These are phyloP conservation scores for Jasminum sambac DNA, from an alignment of 257 asterid genomes.

Conservation along the genomic window DNA sequence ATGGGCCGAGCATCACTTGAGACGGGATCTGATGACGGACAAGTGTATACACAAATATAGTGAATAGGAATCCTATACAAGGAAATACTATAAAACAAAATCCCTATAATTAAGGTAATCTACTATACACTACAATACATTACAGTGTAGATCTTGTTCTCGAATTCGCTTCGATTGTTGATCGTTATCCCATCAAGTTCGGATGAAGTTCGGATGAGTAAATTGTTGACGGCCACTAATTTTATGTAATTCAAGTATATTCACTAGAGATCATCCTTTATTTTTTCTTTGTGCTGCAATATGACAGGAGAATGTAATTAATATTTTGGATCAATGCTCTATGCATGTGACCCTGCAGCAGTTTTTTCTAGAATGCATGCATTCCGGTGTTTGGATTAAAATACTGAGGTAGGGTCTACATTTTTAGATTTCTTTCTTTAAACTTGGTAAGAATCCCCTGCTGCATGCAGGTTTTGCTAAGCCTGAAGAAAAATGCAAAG, in stretches of 20 bases:
- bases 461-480: neutral
- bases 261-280: neutral
- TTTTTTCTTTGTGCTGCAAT: neutral
- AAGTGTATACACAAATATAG: too few species aligned
- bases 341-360: neutral
- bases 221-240: neutral
- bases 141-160: neutral
- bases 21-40: too few species aligned
- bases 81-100: too few species aligned
- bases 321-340: neutral
- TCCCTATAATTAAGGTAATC: too few species aligned
- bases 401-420: neutral
- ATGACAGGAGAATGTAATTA: neutral
- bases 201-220: neutral
- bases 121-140: too few species aligned
- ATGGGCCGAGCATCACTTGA: too few species aligned
- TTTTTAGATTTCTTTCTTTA: neutral
- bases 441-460: neutral
- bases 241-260: neutral
- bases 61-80: too few species aligned
- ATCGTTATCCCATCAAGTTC: neutral
- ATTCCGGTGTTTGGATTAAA: neutral
- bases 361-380: neutral
- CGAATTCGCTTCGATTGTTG: neutral
- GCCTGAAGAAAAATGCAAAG: neutral